Evolutionary conservation across 495 filamentous ascomycete species (phyloP), one percentile per base, ranked within the genome.

Genomic region (Copromyces sp.): DNA sequence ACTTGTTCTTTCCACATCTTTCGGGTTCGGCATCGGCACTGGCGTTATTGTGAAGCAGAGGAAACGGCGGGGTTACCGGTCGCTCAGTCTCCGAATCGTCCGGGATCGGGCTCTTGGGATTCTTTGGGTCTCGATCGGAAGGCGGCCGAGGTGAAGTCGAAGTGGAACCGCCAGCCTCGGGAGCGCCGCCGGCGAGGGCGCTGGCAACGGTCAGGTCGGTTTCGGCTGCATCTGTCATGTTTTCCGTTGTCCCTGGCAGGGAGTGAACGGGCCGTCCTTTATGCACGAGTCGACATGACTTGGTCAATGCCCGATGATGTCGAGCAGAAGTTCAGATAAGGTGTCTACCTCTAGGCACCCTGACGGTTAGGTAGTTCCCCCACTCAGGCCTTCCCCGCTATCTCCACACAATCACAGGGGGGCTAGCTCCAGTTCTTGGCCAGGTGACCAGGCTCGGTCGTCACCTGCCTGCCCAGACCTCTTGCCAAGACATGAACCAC

Each of bases 31-130:
- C 74, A 45, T 81, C 78, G 75, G 77, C 77, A 69, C 74, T 80
- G 41, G 80, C 80, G 68, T 81, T 84, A 73, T 83, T 86, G 75
- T 85, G 81, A 35, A 85, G 75, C 29, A 78, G 79, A 69, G 83
- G 81, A 44, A 83, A 86, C 12, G 81, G 77, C 42, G 81, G 80
- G 37, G 77, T 77, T 59, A 37, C 69, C 9, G 20, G 72, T 6
- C 39, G 39, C 29, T 17, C 37, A 14, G 45, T 47, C 17, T 73
- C 70, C 5, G 71, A 11, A 17, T 76, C 75, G 37, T 17, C 65
- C 24, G 69, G 44, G 35, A 45, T 70, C 5, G 73, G 65, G 42
- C 61, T 41, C 24, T 39, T 65, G 3, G 37, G 70, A 29, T 65
- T 65, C 12, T 37, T 65, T 17, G 29, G 29, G 53, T 65, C 53